Evolutionary conservation across 2,329 filamentous ascomycete species (phyloP).

Genomic region (Trichothecium sympodiale): DNA sequence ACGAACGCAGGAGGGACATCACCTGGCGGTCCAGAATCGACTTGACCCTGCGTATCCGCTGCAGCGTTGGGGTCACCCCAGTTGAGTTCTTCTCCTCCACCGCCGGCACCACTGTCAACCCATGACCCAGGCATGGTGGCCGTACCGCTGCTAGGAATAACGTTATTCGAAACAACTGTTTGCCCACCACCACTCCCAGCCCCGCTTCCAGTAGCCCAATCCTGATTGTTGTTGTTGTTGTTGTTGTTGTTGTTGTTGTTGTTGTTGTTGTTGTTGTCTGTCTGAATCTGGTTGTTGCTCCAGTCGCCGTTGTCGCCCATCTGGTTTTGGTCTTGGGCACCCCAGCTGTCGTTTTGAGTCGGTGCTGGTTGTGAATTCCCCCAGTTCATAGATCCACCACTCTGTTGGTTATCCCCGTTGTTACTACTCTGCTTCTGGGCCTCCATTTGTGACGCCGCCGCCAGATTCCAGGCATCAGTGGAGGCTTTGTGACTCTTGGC

Average conservation of each 20-base stretch:
- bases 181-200: not conserved
- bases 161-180: constrained; percentile 1
- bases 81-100: constrained; percentile 1
- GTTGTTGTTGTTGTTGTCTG: not conserved
- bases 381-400: too few relatives aligned
- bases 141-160: constrained; percentile 4
- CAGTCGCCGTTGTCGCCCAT: constrained; percentile 1
- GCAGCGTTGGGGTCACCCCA: constrained; percentile 21
- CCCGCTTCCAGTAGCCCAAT: not conserved
- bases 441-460: too few relatives aligned
- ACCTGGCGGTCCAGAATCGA: too few relatives aligned
- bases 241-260: not conserved
- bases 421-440: too few relatives aligned
- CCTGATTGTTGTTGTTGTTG: too few relatives aligned
- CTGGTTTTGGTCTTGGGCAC: not conserved
- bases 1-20: too few relatives aligned
- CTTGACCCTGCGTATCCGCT: constrained; percentile 17
- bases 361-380: not conserved
- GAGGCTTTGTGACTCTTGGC: not conserved
- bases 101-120: constrained; percentile 8
- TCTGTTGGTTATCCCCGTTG: too few relatives aligned
- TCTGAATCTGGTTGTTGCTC: not conserved
- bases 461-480: not conserved
- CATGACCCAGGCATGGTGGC: constrained; percentile 23
- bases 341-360: not conserved